Conservation (phyloP, 2,329 filamentous ascomycete genomes). For the Aquanectria penicillioides region DNA sequence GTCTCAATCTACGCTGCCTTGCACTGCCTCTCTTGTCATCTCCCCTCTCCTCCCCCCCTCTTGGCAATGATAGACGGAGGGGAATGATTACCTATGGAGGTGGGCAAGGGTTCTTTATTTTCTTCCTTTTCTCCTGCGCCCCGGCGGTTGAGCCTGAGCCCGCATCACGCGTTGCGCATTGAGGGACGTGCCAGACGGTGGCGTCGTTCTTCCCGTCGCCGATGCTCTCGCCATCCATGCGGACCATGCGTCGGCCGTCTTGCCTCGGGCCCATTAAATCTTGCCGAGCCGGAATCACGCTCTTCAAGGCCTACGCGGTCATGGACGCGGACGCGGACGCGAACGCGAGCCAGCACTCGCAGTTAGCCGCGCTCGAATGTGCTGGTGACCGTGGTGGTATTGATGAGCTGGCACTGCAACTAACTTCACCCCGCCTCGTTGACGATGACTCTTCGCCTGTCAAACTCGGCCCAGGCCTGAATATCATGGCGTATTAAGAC, state of each 20-base stretch:
- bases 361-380: not conserved
- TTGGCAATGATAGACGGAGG: not conserved
- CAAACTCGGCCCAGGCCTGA: constrained; percentile 4
- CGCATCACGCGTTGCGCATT: not conserved
- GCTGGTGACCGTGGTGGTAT: constrained; percentile 2
- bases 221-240: too few species aligned
- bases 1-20: not conserved
- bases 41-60: not conserved
- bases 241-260: not conserved
- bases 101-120: too few species aligned
- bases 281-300: too few species aligned
- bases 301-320: too few species aligned
- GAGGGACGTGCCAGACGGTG: not conserved
- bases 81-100: constrained; percentile 9
- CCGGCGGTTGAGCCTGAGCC: constrained; percentile 10
- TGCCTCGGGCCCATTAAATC: too few species aligned
- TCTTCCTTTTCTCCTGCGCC: not conserved
- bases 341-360: not conserved
- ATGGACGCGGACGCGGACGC: too few species aligned
- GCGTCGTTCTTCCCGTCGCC: constrained; percentile 5
- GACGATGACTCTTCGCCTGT: constrained; percentile 7
- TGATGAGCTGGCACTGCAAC: constrained; percentile 22
- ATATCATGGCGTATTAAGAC: constrained; percentile 19
- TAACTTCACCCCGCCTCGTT: constrained; percentile 18
- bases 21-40: constrained; percentile 6